phyloP scores from a whole-genome alignment of 495 filamentous ascomycete species.

The Aspergillus hancockii region DNA sequence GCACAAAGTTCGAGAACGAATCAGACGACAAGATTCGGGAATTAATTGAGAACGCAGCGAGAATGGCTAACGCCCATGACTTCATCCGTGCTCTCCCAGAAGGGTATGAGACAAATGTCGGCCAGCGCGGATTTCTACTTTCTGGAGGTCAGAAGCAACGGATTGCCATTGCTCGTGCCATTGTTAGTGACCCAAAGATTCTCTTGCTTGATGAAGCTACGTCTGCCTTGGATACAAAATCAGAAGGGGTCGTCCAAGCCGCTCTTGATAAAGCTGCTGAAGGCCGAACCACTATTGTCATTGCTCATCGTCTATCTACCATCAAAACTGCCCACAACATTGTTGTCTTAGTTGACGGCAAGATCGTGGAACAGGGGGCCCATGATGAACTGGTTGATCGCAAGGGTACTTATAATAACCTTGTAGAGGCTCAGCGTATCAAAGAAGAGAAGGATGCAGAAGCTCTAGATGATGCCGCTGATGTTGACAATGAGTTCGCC shows the following conservation, averaged over 20 bases:
- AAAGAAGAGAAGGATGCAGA: constrained; percentile 63
- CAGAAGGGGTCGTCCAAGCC: constrained; percentile 91
- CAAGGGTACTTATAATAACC: constrained; percentile 66
- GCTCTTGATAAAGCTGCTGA: constrained; percentile 84
- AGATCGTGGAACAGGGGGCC: constrained; percentile 86
- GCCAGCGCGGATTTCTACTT: constrained; percentile 89
- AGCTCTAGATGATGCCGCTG: constrained; percentile 32
- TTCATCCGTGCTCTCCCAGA: constrained; percentile 85
- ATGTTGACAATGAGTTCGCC: constrained; percentile 31
- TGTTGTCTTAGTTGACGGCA: constrained; percentile 82
- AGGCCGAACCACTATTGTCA: constrained; percentile 94
- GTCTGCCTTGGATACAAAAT: constrained; percentile 91
- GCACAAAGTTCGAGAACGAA: constrained; percentile 71
- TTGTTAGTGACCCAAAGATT: constrained; percentile 94
- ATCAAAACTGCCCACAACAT: constrained; percentile 95
- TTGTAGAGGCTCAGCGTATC: constrained; percentile 81
- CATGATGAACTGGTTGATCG: constrained; percentile 68
- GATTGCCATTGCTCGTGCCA: constrained; percentile 83
- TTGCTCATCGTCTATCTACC: constrained; percentile 91
- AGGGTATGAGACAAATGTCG: constrained; percentile 91
- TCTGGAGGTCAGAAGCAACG: constrained; percentile 97
- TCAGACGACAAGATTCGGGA: constrained; percentile 64
- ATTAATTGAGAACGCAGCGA: constrained; percentile 76
- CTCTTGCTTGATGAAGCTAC: constrained; percentile 94
- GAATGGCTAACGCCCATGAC: constrained; percentile 90